phyloP scores from a whole-genome alignment of 495 filamentous ascomycete species.

The Neurospora discreta region DNA sequence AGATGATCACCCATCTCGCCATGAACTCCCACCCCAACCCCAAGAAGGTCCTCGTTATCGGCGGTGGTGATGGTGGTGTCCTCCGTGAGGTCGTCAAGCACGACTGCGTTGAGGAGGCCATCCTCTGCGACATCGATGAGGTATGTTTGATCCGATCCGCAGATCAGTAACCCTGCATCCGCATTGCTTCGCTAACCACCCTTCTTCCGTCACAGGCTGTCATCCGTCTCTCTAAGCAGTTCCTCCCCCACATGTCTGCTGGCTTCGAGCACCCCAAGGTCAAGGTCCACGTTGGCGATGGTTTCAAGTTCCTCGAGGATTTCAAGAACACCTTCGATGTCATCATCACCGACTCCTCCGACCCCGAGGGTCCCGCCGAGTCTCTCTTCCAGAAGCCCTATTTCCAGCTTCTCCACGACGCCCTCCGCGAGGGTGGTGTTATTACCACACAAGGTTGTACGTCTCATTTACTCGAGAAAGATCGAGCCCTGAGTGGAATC shows the following conservation, averaged over 20 bases:
- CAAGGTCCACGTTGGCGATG: constrained; percentile 84
- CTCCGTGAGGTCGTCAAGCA: constrained; percentile 98
- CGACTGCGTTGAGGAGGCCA: constrained; percentile 81
- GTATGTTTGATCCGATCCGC: constrained; percentile 26
- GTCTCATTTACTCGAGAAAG: constrained; percentile 52
- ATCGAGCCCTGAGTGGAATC: constrained; percentile 19
- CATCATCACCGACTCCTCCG: constrained; percentile 97
- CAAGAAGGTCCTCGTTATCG: constrained; percentile 96
- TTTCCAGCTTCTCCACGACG: constrained; percentile 82
- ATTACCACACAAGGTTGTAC: constrained; percentile 99
- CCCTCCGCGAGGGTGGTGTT: constrained; percentile 88
- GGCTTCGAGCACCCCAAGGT: constrained; percentile 90
- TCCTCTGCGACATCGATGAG: constrained; percentile 98
- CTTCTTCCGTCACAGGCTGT: constrained; percentile 51
- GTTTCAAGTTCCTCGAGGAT: constrained; percentile 92
- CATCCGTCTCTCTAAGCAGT: constrained; percentile 96
- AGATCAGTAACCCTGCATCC: not conserved
- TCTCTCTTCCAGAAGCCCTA: constrained; percentile 96
- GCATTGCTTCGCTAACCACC: constrained; percentile 3
- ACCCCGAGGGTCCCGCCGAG: constrained; percentile 95
- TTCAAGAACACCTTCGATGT: constrained; percentile 95
- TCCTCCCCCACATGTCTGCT: constrained; percentile 87
- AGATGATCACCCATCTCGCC: constrained; percentile 99
- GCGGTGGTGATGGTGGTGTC: constrained; percentile 93
- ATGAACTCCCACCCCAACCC: constrained; percentile 98